phyloP scores from a whole-genome alignment of 2,329 filamentous ascomycete species.

The Penicillium hordei region DNA sequence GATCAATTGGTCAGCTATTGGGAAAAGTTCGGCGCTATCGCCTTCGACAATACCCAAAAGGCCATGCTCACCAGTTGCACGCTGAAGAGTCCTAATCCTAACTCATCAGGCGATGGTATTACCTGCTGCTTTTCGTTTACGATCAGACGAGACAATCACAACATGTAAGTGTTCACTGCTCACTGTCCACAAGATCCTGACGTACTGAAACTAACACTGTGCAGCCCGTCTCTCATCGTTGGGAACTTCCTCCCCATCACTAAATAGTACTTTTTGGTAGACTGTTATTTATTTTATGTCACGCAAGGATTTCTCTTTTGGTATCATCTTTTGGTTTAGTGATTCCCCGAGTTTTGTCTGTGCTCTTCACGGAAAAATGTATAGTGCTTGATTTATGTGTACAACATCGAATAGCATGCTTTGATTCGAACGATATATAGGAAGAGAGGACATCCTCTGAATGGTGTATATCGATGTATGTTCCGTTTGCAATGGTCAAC shows the following conservation, averaged over 20 bases:
- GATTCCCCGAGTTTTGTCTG: constrained; percentile 19
- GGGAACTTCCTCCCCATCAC: constrained; percentile 87
- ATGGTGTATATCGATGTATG: neutral
- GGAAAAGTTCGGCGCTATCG: constrained; percentile 98
- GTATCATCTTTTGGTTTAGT: constrained; percentile 7
- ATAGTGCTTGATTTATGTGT: constrained; percentile 10
- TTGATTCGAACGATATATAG: neutral
- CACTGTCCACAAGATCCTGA: neutral
- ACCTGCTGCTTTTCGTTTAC: constrained; percentile 98
- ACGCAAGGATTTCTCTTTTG: constrained; percentile 4
- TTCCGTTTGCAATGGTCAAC: neutral
- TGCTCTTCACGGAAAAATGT: constrained; percentile 16
- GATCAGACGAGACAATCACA: constrained; percentile 89
- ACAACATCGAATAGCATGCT: neutral
- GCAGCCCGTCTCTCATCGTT: constrained; percentile 86
- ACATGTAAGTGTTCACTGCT: constrained; percentile 69
- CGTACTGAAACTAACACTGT: constrained; percentile 10
- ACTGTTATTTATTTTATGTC: constrained; percentile 1
- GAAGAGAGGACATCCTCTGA: neutral
- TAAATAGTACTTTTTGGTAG: constrained; percentile 28
- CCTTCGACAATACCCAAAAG: constrained; percentile 91
- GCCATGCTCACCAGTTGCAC: constrained; percentile 92
- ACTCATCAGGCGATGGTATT: constrained; percentile 69
- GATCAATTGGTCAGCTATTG: constrained; percentile 95
- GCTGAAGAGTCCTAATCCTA: constrained; percentile 75